Conservation (phyloP, 805 yeast genomes). For the Dipodascus albidus region DNA sequence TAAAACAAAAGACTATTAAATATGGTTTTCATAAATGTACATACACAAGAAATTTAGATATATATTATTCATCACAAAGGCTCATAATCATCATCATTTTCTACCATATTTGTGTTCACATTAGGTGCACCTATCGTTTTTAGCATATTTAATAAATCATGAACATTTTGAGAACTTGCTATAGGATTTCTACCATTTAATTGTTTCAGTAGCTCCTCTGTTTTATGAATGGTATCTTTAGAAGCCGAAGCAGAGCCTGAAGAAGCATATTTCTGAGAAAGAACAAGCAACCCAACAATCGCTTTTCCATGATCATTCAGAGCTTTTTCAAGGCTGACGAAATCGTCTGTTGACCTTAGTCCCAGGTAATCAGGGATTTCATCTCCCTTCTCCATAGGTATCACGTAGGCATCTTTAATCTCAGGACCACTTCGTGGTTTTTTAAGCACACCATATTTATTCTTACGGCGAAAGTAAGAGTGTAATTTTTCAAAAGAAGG, state of each 20-base stretch:
- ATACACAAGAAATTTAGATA: not conserved
- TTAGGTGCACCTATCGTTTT: not conserved
- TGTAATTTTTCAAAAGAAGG: conserved; percentile 26
- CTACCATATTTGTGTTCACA: not conserved
- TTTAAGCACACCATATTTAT: conserved; percentile 51
- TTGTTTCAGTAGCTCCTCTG: not conserved
- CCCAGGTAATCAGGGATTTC: conserved; percentile 15
- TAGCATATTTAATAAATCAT: not conserved
- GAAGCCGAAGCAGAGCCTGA: not conserved
- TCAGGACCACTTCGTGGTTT: conserved; percentile 28
- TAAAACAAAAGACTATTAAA: too few species aligned
- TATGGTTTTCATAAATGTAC: not conserved
- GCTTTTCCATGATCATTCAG: conserved; percentile 3
- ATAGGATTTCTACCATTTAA: not conserved
- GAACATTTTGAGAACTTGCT: not conserved
- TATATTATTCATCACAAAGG: not conserved
- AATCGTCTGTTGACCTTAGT: conserved; percentile 4
- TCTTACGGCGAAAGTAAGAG: conserved; percentile 35
- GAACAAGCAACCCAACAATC: conserved; percentile 12
- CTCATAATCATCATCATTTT: not conserved
- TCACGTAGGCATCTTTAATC: conserved; percentile 54
- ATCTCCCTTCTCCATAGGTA: conserved; percentile 28
- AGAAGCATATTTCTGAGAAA: conserved; percentile 1
- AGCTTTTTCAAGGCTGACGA: not conserved
- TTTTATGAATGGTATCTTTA: not conserved